Base-by-base conservation (phyloP, 306 rosid genomes). In the Lithocarpus polystachyus region DNA sequence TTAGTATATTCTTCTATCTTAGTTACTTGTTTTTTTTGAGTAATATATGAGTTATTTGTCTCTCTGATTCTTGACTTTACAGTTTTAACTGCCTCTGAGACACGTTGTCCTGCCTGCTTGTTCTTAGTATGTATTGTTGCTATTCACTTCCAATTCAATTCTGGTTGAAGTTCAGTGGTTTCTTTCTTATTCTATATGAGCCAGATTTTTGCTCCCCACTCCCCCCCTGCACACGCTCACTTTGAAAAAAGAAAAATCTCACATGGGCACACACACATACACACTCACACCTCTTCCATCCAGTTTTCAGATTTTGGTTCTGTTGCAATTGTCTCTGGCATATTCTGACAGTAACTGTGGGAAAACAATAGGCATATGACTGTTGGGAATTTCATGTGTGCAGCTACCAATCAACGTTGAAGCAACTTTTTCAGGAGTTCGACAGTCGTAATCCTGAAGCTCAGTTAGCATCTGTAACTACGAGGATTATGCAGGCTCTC, bases 401-500 rank as follows among this genome's bases (percentile, higher is more conserved):
- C 90, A 95, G 99, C 82, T 95, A 95, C 76, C 94, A 89, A 82
- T 84, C 94, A 48, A 93, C 96, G 52, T 62, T 93, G 76, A 95
- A 93, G 85, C 97, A 76, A 81, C 94, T 95, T 68, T 95, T 91
- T 86, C 91, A 83, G 81, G 99, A 90, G 79, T 91, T 88, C 68
- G 93, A 87, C 55, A 84, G 84, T 5, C 62, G 76, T 24, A 93
- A 93, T 76, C 87, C 93, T 22, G 99, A 95, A 29, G 78, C 82
- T 72, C 95, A 95, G 79, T 81, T 95, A 81, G 90, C 90, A 64
- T 13, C 85, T 28, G 82, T 95, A 75, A 95, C 99, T 71, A 91
- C 97, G 48, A 90, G 97, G 84, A 93, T 93, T 81, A 91, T 93
- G 99, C 90, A 82, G 79, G 98, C 97, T 80, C 99, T 95, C 82